Evolutionary conservation across 129 eudicot genomes (phyloP), one percentile per base, ranked within the genome.

Genomic region (Oenanthe sinensis): DNA sequence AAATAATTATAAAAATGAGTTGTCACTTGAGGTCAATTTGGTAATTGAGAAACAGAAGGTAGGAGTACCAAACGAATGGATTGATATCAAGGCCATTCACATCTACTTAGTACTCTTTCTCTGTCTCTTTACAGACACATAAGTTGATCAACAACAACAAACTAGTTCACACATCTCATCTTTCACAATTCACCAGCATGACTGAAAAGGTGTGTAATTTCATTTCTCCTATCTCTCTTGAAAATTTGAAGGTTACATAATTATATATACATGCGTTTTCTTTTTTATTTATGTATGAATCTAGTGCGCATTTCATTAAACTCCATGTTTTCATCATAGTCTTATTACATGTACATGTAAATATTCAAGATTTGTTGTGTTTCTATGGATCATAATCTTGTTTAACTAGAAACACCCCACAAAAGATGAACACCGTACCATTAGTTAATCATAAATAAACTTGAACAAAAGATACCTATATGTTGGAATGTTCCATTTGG

Each of bases 11-110:
- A 39, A 70, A 70, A 40, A 19, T 15, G 24, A 33, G 44, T 16
- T 70, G 10, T 70, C 7, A 37, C 4, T 70, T 39, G 44, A 72
- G 76, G 76, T 3, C 28, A 72, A 8, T 40, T 43, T 72, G 76
- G 76, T 72, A 72, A 72, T 8, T 43, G 36, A 43, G 36, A 30
- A 5, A 24, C 4, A 33, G 8, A 16, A 12, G 52, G 54, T 72
- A n/a, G 76, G 54, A 71, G 75, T 39, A 15, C 26, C 43, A 69
- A 58, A 65, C 71, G 71, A 65, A 30, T 65, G 40, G 71, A 65
- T 65, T 65, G 71, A 65, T 39, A 42, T 71, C 40, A 19, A 71
- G 75, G 49, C 13, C 47, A 19, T 8, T 71, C 46, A 4, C 76
- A 39, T 72, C 76, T 39, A 19, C 39, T 63, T 28, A 17, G 5